Base-by-base conservation (phyloP, 768 basidiomycete species). In the Tubosaeta sp. region DNA sequence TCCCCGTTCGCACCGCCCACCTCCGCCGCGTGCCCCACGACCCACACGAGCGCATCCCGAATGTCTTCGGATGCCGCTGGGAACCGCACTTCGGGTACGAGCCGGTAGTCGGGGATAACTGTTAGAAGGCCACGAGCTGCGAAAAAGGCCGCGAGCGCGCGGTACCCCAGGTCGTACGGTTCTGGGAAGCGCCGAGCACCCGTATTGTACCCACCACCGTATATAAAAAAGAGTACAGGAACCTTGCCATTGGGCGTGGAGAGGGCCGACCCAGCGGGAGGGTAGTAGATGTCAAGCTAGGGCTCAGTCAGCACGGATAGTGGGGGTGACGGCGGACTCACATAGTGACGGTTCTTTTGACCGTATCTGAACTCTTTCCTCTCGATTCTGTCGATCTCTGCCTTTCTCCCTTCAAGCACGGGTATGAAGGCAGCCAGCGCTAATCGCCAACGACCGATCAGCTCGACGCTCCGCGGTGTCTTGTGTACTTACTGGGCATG, bases 261-360 rank as follows among this genome's bases (percentile, higher is more conserved):
- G 6, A 63, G 56, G n/a, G 57, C 52, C 11, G 60, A 51, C 6
- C 62, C 44, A 3, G 68, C 32, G 2, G 69, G 54, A 0, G 82
- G 84, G 58, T 83, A 86, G 62, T 86, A 88, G 0, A 86, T 70
- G 56, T 87, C 86, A 29, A 87, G 75, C 84, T 87, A 53, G 12
- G 24, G 14, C 24, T 27, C 6, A 14, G 24, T 41, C 14, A 24
- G 22, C 22, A 14, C 14, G 13, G 21, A n/a, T 10, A 27, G 12
- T 6, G 6, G 5, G 8, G 2, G 19, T 12, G 31, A 36, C 22
- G 3, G 14, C 27, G 24, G 27, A 52, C 58, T 50, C 30, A 63
- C 69, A 6, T 63, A 76, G 77, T 71, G 29, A 75, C 78, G 19
- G 70, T 74, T 14, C 60, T 46, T 51, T 30, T 57, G 44, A 2